Conservation (phyloP, 176 grass and related monocot genomes). For the Bonia amplexicaulis region DNA sequence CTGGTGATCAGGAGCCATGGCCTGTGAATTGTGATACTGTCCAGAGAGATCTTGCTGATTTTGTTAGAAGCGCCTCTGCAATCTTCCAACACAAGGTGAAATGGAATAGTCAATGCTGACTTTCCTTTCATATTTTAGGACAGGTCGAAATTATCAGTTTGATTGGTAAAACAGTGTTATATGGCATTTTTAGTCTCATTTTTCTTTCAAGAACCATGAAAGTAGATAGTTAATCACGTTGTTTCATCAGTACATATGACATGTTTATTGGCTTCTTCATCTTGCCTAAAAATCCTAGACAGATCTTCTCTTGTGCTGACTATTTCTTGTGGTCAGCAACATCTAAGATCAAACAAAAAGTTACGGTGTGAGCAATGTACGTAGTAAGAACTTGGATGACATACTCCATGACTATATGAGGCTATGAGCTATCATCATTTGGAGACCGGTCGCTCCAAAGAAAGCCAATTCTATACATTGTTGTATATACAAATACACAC, state of each 20-base stretch:
- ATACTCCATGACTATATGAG: too few species aligned
- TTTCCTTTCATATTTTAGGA: background rate
- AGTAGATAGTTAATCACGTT: background rate
- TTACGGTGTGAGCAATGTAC: too few species aligned
- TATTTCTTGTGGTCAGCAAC: background rate
- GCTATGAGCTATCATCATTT: too few species aligned
- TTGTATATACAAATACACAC: too few species aligned
- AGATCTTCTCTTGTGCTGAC: background rate
- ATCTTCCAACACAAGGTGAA: background rate
- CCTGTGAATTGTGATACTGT: background rate
- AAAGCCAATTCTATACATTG: too few species aligned
- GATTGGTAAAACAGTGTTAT: background rate
- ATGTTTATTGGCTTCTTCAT: background rate
- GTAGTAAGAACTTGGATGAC: too few species aligned
- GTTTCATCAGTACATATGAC: background rate
- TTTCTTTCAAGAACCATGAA: background rate
- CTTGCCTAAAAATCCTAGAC: background rate
- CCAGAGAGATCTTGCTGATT: background rate
- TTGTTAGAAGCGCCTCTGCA: background rate
- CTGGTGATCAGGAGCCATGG: constrained; percentile 51
- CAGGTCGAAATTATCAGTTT: background rate
- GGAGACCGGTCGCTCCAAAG: too few species aligned
- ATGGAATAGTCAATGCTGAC: background rate
- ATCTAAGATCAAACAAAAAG: too few species aligned
- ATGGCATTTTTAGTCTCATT: background rate